These are phyloP conservation scores for Glaciozyma martinii DNA, from an alignment of 768 basidiomycete genomes.

Conservation along the genomic window DNA sequence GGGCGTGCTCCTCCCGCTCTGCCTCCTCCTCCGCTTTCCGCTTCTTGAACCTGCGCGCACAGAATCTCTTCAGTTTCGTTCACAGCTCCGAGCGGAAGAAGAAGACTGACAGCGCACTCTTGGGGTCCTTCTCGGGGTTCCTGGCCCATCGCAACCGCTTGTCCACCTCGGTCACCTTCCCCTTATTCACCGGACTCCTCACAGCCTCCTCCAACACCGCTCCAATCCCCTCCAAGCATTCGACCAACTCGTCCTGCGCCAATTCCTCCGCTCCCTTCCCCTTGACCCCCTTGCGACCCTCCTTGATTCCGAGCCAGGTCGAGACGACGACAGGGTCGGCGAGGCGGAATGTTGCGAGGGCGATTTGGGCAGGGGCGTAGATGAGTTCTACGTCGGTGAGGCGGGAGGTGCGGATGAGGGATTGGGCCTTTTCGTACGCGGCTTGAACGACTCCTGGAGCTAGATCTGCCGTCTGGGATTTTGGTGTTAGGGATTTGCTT, in stretches of 20 bases:
- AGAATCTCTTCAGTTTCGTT: neutral
- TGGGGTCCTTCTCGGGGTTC: slow-evolving; percentile 90
- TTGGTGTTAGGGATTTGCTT: neutral
- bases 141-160: slow-evolving; percentile 75
- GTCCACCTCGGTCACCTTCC: slow-evolving; percentile 80
- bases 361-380: slow-evolving; percentile 88
- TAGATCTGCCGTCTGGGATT: slow-evolving; percentile 1
- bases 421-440: slow-evolving; percentile 2
- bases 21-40: slow-evolving; percentile 38
- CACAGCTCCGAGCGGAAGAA: neutral
- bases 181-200: slow-evolving; percentile 63
- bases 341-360: slow-evolving; percentile 65
- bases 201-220: slow-evolving; percentile 50
- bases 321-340: slow-evolving; percentile 53
- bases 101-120: slow-evolving; percentile 48
- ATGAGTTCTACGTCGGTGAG: slow-evolving; percentile 85
- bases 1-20: slow-evolving; percentile 32
- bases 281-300: neutral
- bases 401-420: slow-evolving; percentile 40
- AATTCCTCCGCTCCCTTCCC: slow-evolving; percentile 23
- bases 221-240: slow-evolving; percentile 40
- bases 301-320: slow-evolving; percentile 47
- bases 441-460: neutral
- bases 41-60: slow-evolving; percentile 38
- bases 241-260: slow-evolving; percentile 25